Evolutionary conservation across 352 stramenopile species (phyloP).

Genomic region (Phytophthora ramorum): DNA sequence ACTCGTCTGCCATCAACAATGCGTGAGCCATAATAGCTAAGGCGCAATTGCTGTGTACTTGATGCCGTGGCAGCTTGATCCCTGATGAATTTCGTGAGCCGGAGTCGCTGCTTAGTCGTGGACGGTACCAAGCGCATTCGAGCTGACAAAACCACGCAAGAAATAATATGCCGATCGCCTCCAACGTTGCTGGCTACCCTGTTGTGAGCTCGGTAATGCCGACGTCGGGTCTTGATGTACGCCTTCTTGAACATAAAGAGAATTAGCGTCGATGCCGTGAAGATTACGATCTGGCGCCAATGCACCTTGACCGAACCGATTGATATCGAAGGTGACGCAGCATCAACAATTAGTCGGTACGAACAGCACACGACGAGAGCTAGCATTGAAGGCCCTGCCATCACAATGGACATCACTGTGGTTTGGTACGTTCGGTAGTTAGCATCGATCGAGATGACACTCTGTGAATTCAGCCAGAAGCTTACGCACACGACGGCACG

Average conservation of each 20-base stretch:
- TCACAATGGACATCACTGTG: conserved; percentile 26
- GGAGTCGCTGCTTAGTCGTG: conserved; percentile 1
- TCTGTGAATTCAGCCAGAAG: conserved; percentile 31
- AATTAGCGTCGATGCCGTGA: conserved; percentile 29
- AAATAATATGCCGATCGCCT: conserved; percentile 25
- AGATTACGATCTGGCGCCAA: conserved; percentile 30
- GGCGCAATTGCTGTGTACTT: conserved; percentile 12
- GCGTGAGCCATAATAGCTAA: conserved; percentile 12
- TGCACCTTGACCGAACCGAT: conserved; percentile 20
- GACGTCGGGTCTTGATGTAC: conserved; percentile 5
- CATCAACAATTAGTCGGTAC: conserved; percentile 24
- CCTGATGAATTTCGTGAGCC: conserved; percentile 3
- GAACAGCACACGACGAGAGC: conserved; percentile 30
- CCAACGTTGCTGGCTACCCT: neutral
- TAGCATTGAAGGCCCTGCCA: conserved; percentile 35
- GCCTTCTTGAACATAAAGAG: conserved; percentile 33
- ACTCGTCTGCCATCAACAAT: conserved; percentile 22
- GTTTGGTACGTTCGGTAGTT: conserved; percentile 39
- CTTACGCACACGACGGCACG: conserved; percentile 29
- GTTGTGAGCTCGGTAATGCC: neutral
- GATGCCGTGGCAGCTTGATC: conserved; percentile 6
- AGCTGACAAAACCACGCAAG: conserved; percentile 32
- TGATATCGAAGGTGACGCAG: conserved; percentile 6
- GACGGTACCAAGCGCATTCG: conserved; percentile 14
- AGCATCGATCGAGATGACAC: conserved; percentile 36